Base-by-base conservation (phyloP, 768 basidiomycete species). In the Boletales sp. region DNA sequence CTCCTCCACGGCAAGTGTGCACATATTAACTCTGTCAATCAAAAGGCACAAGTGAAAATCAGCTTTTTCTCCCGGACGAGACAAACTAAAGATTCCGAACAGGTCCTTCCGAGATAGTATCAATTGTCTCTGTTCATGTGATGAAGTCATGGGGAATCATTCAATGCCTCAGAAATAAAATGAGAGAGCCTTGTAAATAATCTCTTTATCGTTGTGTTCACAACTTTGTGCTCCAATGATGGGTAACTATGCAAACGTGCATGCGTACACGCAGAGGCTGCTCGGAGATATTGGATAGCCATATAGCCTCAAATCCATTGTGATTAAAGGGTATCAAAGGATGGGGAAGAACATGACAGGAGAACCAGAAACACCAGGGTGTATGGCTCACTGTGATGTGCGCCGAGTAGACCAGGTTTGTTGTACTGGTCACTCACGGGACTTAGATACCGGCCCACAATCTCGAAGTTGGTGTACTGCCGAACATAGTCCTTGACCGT, bases 401-500 rank as follows among this genome's bases (percentile, higher is more conserved):
- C 91, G 52, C 84, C 87, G 46, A 96, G 83, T 41, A 99, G 75
- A 45, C 96, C 95, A 34, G 88, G 84, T 69, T 99, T 99, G 80
- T 93, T 91, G 83, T 99, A 99, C 75, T 80, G 76, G 75, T 95
- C 94, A 63, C 84, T 87, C 65, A 99, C 96, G 32, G 96, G 95
- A 58, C 93, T 95, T 61, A 97, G 82, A 72, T 97, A 98, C 3
- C 93, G 93, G 25, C 89, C 96, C 61, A 97, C 78, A 59, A 99
- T 89, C 70, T 96, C 92, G 61, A 90, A 96, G 56, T 89, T 76
- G 43, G 91, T 93, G 68, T 94, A 90, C 60, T 92, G 88, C 46
- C 90, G 83, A 46, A 90, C 83, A 62, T 92, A 93, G 75, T 98
- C 96, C 71, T 87, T 89, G 48, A 94, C 95, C 96, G 98, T 98